Evolutionary conservation across 1,284 basidiomycete species (phyloP), one percentile per base, ranked within the genome.

Genomic region (Boletellus deceptivus): DNA sequence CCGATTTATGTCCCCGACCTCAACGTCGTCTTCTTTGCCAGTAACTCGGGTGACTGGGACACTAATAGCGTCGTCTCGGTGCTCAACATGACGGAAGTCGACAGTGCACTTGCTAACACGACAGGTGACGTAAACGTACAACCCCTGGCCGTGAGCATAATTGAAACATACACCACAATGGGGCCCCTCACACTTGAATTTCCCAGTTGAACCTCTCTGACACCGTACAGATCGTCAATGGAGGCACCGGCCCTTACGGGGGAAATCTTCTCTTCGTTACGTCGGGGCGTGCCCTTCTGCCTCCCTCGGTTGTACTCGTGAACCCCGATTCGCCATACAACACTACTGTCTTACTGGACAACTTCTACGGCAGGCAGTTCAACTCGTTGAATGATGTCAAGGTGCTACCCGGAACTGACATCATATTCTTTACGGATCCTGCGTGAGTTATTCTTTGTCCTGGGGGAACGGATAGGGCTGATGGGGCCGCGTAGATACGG

Each of bases 341-440:
- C 49, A 68, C 76, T 6, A 84, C 83, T 18, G 77, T 86, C 38
- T 60, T 87, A 16, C 62, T 88, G 48, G 82, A 89, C 71, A 89
- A 86, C 68, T 85, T 75, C 62, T 86, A 79, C 59, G 89, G 89
- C 3, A 74, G 86, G 9, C 87, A 91, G 60, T 93, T 91, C 72
- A 90, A 88, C 70, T 87, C 87, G 2, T 69, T 91, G 47, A 91
- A 92, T 64, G 90, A 93, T 62, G 72, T 86, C 51, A 89, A 86
- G 59, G 72, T 91, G 3, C 84, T 89, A 53, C 84, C 84, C 0
- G 82, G 75, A 46, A 79, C 79, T 16, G 79, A 77, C 43, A 62
- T 89, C 10, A 18, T 65, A 1, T 89, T 83, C 69, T 89, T 89
- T 69, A 87, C 84, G 0, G 18, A 79, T 62, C 75, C 77, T 6